Evolutionary conservation across 352 stramenopile species (phyloP).

Genomic region (Pseudoperonospora humuli): DNA sequence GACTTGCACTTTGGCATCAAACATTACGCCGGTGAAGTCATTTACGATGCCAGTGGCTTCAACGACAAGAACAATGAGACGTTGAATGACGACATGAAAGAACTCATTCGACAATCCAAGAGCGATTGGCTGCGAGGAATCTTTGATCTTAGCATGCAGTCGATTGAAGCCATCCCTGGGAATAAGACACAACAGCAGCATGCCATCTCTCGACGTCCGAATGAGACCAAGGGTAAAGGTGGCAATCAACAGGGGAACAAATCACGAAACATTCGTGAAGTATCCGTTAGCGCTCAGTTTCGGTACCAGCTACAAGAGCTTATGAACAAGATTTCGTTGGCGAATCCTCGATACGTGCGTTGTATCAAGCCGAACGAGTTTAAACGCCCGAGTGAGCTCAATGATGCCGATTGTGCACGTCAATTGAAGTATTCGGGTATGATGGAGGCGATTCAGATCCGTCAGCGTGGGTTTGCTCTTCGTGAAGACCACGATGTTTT

Average conservation of each 20-base stretch:
- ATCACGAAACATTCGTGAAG: slow-evolving; percentile 75
- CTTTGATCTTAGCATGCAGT: slow-evolving; percentile 82
- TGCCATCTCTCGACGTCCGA: slow-evolving; percentile 53
- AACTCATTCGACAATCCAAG: slow-evolving; percentile 81
- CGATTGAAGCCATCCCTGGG: slow-evolving; percentile 70
- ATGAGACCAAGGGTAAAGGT: slow-evolving; percentile 36
- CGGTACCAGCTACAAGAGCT: slow-evolving; percentile 84
- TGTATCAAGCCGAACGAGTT: slow-evolving; percentile 87
- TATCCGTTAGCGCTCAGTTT: slow-evolving; percentile 85
- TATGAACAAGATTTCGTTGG: slow-evolving; percentile 85
- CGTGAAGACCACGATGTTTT: slow-evolving; percentile 87
- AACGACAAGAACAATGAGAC: slow-evolving; percentile 99
- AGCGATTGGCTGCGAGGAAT: slow-evolving; percentile 81
- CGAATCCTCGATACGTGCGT: slow-evolving; percentile 83
- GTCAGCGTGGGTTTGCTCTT: slow-evolving; percentile 80
- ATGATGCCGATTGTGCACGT: slow-evolving; percentile 74
- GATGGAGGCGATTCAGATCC: slow-evolving; percentile 89
- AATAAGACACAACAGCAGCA: slow-evolving; percentile 69
- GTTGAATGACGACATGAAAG: slow-evolving; percentile 91
- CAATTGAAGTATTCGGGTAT: slow-evolving; percentile 89
- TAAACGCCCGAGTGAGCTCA: slow-evolving; percentile 70
- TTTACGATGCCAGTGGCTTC: slow-evolving; percentile 96
- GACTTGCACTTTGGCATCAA: slow-evolving; percentile 85
- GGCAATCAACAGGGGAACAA: slow-evolving; percentile 40
- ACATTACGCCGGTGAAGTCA: slow-evolving; percentile 91